Evolutionary conservation across 2,329 filamentous ascomycete genomes (phyloP), one percentile per base, ranked within the genome.

Genomic region (Penicillium sp.): DNA sequence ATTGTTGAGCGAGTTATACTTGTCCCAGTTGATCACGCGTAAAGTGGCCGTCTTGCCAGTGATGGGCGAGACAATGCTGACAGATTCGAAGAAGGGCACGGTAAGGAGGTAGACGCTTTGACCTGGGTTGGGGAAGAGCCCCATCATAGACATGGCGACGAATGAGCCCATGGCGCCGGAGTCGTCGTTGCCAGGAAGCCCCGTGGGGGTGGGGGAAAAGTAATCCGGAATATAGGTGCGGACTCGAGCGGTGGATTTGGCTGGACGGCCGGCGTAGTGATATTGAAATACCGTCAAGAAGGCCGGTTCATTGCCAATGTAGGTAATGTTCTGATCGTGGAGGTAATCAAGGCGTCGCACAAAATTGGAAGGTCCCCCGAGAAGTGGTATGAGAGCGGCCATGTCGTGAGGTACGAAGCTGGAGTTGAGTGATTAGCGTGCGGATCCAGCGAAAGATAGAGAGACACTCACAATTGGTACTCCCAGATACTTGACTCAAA

Each of bases 41-140:
- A 89, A 72, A 1, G 74, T 81, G 0, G 85, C 85, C 10, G 77
- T 83, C 51, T 81, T 82, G 1, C 82, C 80, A 0, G 84, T 87
- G 5, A 82, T 64, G 0, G 80, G 79, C 44, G 80, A 81, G 4
- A 71, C 81, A 47, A 88, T 76, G 43, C 77, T 79, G 1, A 88
- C 76, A n/a, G 75, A 72, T 54, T 81, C 74, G 58, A 89, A 89
- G 63, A 82, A 89, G 0, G 86, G 86, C 0, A 85, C 81, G 0
- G 75, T 86, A 56, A 88, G 85, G 7, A 88, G 77, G 60, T 88
- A 88, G 1, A 88, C 84, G 55, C 87, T 74, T 62, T 88, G 85
- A 0, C 85, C 85, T 0, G 84, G 78, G 47, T 86, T 84, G 0
- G 86, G 85, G 67, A 86, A 89, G 3, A 88, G 71, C 0, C 85